Conservation (phyloP, 139 green algal species). For the Zygnema cylindricum region DNA sequence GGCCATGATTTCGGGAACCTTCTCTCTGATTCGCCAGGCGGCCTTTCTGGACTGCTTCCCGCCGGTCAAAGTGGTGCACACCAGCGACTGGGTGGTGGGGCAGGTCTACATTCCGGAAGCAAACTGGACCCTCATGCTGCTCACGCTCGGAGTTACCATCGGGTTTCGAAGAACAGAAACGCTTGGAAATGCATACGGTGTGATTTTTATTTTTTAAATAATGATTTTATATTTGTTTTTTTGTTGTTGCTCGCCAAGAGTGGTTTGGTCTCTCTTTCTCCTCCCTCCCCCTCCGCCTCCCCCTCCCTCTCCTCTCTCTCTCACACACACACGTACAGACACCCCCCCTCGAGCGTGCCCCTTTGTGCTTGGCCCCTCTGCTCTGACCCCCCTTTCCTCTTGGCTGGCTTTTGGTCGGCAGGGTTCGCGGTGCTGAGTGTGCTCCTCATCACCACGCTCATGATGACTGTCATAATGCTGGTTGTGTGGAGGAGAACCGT, state of each 20-base stretch:
- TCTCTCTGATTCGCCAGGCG: slow-evolving; percentile 29
- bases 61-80: slow-evolving; percentile 64
- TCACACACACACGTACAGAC: neutral
- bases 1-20: slow-evolving; percentile 36
- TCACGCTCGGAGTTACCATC: slow-evolving; percentile 64
- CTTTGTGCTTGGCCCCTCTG: slow-evolving; percentile 28
- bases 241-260: too few relatives aligned
- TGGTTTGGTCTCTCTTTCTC: too few relatives aligned
- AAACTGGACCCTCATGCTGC: slow-evolving; percentile 69
- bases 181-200: slow-evolving; percentile 39
- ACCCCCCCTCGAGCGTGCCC: neutral
- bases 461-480: slow-evolving; percentile 33
- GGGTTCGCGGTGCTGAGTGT: slow-evolving; percentile 27
- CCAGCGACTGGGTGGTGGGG: slow-evolving; percentile 41
- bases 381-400: neutral
- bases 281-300: slow-evolving; percentile 29
- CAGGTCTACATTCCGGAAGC: slow-evolving; percentile 71
- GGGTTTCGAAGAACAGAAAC: slow-evolving; percentile 59
- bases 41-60: slow-evolving; percentile 67
- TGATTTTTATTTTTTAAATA: slow-evolving; percentile 26
- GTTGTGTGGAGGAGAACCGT: slow-evolving; percentile 4
- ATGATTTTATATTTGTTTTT: neutral
- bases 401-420: neutral
- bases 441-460: slow-evolving; percentile 15
- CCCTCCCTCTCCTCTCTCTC: neutral